A percentile compares a stretch with the other conserved stretches of the same genome.
These are phyloP conservation scores for Arachis hypogaea DNA, from an alignment of 306 rosid species.

Conservation along the genomic window DNA sequence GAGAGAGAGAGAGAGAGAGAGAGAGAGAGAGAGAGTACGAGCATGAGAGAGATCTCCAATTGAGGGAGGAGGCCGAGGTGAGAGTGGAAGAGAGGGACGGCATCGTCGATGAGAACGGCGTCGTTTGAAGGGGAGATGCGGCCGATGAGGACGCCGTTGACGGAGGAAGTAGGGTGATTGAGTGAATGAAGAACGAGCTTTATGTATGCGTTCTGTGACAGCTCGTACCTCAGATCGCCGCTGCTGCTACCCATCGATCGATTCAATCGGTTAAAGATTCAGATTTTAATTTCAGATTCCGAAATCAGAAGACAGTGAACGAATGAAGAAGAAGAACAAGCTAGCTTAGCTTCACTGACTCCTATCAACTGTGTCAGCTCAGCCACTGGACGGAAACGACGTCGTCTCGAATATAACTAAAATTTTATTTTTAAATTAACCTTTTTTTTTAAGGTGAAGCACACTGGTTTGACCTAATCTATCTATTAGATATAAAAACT, in stretches of 20 bases:
- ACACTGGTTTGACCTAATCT: too few relatives aligned
- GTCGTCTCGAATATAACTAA: too few relatives aligned
- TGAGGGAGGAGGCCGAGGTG: conserved; percentile 90
- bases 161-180: conserved; percentile 84
- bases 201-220: conserved; percentile 82
- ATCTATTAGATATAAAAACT: too few relatives aligned
- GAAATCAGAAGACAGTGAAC: too few relatives aligned
- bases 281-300: not conserved
- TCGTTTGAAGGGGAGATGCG: conserved; percentile 69
- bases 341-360: too few relatives aligned
- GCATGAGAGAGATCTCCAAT: conserved; percentile 92
- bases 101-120: conserved; percentile 73
- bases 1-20: not conserved
- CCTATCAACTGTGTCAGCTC: not conserved
- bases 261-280: not conserved
- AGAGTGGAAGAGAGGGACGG: conserved; percentile 96
- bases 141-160: conserved; percentile 87
- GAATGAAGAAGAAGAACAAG: too few relatives aligned
- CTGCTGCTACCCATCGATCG: conserved; percentile 62
- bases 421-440: too few relatives aligned
- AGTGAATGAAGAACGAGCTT: conserved; percentile 83
- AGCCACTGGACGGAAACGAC: too few relatives aligned
- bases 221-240: conserved; percentile 63
- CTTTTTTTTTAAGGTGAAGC: too few relatives aligned
- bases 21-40: conserved; percentile 45